A percentile compares a stretch with the other conserved stretches of the same genome.
Evolutionary conservation across 2,329 filamentous ascomycete genomes (phyloP).

Genomic region (Neopestalotiopsis clavispora): DNA sequence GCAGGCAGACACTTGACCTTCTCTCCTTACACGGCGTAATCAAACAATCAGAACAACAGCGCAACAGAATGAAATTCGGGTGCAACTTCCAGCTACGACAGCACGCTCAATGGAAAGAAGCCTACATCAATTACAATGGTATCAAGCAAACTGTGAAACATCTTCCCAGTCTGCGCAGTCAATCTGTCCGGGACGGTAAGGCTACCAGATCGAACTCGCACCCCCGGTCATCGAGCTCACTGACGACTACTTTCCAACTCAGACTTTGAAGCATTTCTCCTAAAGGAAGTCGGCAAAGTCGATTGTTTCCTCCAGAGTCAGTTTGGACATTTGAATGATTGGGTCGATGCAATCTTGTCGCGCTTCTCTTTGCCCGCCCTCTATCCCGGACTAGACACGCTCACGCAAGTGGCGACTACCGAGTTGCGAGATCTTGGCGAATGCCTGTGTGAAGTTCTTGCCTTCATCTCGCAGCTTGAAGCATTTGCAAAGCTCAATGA

Average conservation of each 20-base stretch:
- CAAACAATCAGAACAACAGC: neutral
- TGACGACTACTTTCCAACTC: slow-evolving; percentile 11
- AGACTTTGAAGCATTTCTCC: slow-evolving; percentile 15
- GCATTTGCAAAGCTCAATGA: slow-evolving; percentile 16
- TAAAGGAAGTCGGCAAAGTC: slow-evolving; percentile 2
- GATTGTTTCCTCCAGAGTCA: slow-evolving; percentile 15
- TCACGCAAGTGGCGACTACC: neutral
- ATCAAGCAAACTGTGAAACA: slow-evolving; percentile 19
- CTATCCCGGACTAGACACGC: neutral
- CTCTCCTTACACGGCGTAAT: neutral
- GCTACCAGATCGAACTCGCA: neutral
- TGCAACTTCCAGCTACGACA: slow-evolving; percentile 17
- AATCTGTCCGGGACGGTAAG: neutral
- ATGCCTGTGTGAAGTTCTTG: slow-evolving; percentile 14
- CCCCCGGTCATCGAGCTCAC: neutral
- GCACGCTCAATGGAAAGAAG: slow-evolving; percentile 18
- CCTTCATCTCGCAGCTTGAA: slow-evolving; percentile 12
- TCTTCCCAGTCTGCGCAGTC: neutral
- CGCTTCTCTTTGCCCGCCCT: slow-evolving; percentile 12
- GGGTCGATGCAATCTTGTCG: slow-evolving; percentile 7
- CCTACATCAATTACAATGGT: slow-evolving; percentile 20
- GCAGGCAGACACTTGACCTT: neutral
- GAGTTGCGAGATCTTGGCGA: slow-evolving; percentile 18
- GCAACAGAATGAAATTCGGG: slow-evolving; percentile 21
- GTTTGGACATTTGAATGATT: slow-evolving; percentile 11